Conservation (phyloP, 108 stramenopile species). For the Thalassiosira profunda region DNA sequence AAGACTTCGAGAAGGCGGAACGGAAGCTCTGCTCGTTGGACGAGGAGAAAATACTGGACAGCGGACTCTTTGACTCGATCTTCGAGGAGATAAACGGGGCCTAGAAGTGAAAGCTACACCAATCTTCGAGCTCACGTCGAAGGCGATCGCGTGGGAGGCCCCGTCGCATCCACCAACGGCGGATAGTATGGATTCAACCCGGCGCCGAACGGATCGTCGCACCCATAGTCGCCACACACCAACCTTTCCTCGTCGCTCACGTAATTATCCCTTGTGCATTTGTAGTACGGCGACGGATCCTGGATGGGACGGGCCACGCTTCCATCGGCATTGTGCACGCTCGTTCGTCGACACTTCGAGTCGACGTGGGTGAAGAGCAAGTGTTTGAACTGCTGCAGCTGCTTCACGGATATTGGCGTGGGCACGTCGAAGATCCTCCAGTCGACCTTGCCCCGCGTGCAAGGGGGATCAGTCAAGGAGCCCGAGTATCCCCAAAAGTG, state of each 20-base stretch:
- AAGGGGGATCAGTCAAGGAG: slow-evolving; percentile 89
- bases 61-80: neutral
- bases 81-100: neutral
- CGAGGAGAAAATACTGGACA: neutral
- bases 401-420: slow-evolving; percentile 65
- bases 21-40: neutral
- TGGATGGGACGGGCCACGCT: slow-evolving; percentile 80
- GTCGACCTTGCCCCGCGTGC: slow-evolving; percentile 65
- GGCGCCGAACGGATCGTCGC: slow-evolving; percentile 31
- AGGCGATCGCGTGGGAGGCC: slow-evolving; percentile 24
- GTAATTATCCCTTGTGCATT: slow-evolving; percentile 43
- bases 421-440: slow-evolving; percentile 86
- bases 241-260: slow-evolving; percentile 41
- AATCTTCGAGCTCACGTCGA: too few species aligned
- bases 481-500: slow-evolving; percentile 79
- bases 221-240: slow-evolving; percentile 31
- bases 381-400: slow-evolving; percentile 73
- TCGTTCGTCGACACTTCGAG: slow-evolving; percentile 62
- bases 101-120: too few species aligned
- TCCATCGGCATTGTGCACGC: slow-evolving; percentile 56
- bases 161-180: slow-evolving; percentile 41
- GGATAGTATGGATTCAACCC: slow-evolving; percentile 43
- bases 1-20: neutral
- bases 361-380: slow-evolving; percentile 77
- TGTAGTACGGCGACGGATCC: slow-evolving; percentile 17